Evolutionary conservation across 1,284 basidiomycete genomes (phyloP), one percentile per base, ranked within the genome.

Genomic region (Cryptococcus jaspeensis): DNA sequence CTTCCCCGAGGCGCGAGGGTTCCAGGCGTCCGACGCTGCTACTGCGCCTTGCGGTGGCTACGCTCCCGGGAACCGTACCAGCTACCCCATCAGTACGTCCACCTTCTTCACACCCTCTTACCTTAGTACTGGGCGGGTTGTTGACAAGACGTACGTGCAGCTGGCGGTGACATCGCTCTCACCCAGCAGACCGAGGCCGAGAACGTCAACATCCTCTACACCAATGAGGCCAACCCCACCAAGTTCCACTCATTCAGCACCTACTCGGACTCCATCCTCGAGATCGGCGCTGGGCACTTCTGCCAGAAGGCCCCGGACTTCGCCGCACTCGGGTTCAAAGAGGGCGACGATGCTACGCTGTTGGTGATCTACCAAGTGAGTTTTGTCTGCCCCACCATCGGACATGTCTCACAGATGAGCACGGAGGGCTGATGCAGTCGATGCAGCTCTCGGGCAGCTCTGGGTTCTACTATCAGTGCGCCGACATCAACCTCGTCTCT

Each of bases 261-360:
- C 23, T 71, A 63, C 56, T 53, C 64, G 52, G 52, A 63, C 47
- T 40, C 67, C 23, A 22, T 71, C 41, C 35, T 50, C 13, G 59
- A 63, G 56, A 40, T 68, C 6, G 55, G 45, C n/a, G 50, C 59
- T 2, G 70, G 70, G 25, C 64, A 72, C 44, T 67, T 60, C 57
- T 72, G 70, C 55, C 53, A 60, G 38, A 22, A 56, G n/a, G 67
- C 55, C 23, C 70, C 70, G 16, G 70, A 72, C 62, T 70, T 72
- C 50, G 40, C 53, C 32, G 45, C 65, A 15, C 46, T 63, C 12
- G 69, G 67, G 37, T 58, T 64, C 42, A 55, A 51, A 25, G 65
- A 54, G 5, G 70, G 70, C 7, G 63, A 67, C 43, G 55, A 64
- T 54, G 68, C 62, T 9, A 70, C 70, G 15, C 47, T 72, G 25